These are phyloP conservation scores for Penicillium roqueforti DNA, from an alignment of 495 filamentous ascomycete species.

Conservation along the genomic window DNA sequence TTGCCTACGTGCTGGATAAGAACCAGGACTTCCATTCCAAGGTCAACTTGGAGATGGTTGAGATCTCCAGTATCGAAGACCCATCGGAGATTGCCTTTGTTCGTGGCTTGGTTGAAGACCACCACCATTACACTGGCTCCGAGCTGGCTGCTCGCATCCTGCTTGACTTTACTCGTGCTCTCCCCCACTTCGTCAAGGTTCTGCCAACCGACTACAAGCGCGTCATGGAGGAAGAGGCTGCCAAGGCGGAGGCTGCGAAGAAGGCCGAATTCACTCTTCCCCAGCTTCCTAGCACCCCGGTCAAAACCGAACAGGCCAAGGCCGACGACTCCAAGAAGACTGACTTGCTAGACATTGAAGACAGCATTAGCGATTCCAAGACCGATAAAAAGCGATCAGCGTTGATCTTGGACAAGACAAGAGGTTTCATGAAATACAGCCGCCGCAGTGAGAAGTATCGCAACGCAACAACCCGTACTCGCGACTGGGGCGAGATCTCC, in stretches of 20 bases:
- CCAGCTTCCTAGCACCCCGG: constrained; percentile 59
- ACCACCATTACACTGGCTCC: constrained; percentile 98
- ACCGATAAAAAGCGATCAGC: constrained; percentile 92
- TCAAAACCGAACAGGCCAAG: constrained; percentile 53
- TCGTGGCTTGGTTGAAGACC: constrained; percentile 92
- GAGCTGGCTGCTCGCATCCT: constrained; percentile 93
- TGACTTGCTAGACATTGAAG: constrained; percentile 91
- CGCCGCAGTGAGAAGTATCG: constrained; percentile 95
- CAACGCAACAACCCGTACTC: constrained; percentile 74
- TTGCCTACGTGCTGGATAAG: constrained; percentile 94
- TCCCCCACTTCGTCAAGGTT: constrained; percentile 90
- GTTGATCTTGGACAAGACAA: constrained; percentile 94
- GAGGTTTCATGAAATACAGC: constrained; percentile 98
- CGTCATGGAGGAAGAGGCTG: constrained; percentile 79
- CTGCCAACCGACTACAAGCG: constrained; percentile 98
- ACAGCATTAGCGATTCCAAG: constrained; percentile 80
- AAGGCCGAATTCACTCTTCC: constrained; percentile 78
- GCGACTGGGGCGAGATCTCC: constrained; percentile 94
- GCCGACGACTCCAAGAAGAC: constrained; percentile 65
- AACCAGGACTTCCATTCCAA: constrained; percentile 88
- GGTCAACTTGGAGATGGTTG: constrained; percentile 99
- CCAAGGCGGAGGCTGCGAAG: constrained; percentile 81
- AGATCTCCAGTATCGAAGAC: constrained; percentile 82
- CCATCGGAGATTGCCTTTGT: constrained; percentile 90
- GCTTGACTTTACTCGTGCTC: constrained; percentile 93